Base-by-base conservation (phyloP, 768 basidiomycete species). In the Naganishia onofrii region DNA sequence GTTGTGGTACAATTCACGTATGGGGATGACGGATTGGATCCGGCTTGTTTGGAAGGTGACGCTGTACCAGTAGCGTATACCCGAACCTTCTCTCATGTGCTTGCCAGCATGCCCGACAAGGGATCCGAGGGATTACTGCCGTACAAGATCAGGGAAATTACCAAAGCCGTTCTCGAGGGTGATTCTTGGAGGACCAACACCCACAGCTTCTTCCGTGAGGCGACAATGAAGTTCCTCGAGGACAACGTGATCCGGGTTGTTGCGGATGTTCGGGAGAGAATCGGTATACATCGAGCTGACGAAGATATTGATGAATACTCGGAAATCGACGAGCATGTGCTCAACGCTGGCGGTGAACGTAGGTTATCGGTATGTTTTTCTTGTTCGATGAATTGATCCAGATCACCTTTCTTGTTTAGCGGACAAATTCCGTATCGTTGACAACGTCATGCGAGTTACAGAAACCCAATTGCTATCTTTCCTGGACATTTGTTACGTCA, bases 1-100 rank as follows among this genome's bases (percentile, higher is more conserved):
- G 94, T 93, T 55, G 87, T 99, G 19, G 94, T 99, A 3, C 96
- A 99, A 77, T 99, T 99, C 83, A 85, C 85, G 34, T 99, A 96
- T 74, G 96, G 96, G 36, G 94, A 96, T 76, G 96, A 99, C 78
- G 94, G 93, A 63, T 84, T 99, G 38, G 96, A 99, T 80, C 96
- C 96, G 0, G 94, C 93, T 55, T 93, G 91, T 76, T 84, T 98
- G 32, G 96, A 98, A 81, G 94, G 93, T 44, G 96, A 97, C 74
- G 91, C 91, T 10, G 90, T 91, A 73, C 96, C 96, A 1, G 86
- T 97, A 68, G 94, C 96, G 73, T 90, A 93, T 71, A 85, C 87
- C 56, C 86, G 96, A 60, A 89, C 91, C 31, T 91, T 94, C 89
- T 87, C 82, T 44, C 93, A 96, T 82, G 89, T 92, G 68, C 84